These are phyloP conservation scores for Entomortierella parvispora DNA, from an alignment of 192 early-diverging fungal genomes.

Conservation along the genomic window DNA sequence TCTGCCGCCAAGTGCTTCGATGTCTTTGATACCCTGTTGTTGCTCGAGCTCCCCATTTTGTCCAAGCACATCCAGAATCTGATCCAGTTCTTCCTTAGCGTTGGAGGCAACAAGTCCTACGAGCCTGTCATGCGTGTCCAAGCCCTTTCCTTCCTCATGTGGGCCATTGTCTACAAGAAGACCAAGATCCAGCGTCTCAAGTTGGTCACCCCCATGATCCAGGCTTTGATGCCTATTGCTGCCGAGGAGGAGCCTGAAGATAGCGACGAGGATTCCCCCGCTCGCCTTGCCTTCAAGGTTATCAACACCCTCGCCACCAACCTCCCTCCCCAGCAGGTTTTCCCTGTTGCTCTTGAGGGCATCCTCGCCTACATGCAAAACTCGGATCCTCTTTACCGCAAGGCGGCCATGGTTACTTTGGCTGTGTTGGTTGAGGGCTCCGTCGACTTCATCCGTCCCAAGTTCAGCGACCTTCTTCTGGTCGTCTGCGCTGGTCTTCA, in stretches of 20 bases:
- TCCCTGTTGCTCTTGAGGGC: constrained; percentile 78
- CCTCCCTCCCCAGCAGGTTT: constrained; percentile 88
- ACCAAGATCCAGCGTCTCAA: constrained; percentile 87
- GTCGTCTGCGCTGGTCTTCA: constrained; percentile 82
- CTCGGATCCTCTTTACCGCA: constrained; percentile 76
- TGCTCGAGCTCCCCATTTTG: constrained; percentile 84
- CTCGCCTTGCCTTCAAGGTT: constrained; percentile 69
- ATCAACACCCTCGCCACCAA: constrained; percentile 85
- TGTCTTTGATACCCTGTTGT: constrained; percentile 85
- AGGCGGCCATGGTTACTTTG: constrained; percentile 89
- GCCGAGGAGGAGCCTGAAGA: constrained; percentile 85
- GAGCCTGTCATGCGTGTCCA: constrained; percentile 79
- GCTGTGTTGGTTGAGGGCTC: constrained; percentile 82
- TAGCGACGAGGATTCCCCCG: constrained; percentile 85
- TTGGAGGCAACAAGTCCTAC: constrained; percentile 75
- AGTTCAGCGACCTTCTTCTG: constrained; percentile 81
- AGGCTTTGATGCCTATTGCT: constrained; percentile 83
- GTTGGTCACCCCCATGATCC: constrained; percentile 81
- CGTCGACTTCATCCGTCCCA: constrained; percentile 83
- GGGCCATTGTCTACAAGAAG: constrained; percentile 81
- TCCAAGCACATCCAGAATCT: constrained; percentile 82
- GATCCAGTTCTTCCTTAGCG: constrained; percentile 81
- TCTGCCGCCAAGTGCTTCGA: constrained; percentile 84
- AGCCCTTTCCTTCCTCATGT: constrained; percentile 86
- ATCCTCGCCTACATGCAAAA: constrained; percentile 86